phyloP scores from a whole-genome alignment of 371 early-diverging fungal species.

The Syncephalis fuscata region DNA sequence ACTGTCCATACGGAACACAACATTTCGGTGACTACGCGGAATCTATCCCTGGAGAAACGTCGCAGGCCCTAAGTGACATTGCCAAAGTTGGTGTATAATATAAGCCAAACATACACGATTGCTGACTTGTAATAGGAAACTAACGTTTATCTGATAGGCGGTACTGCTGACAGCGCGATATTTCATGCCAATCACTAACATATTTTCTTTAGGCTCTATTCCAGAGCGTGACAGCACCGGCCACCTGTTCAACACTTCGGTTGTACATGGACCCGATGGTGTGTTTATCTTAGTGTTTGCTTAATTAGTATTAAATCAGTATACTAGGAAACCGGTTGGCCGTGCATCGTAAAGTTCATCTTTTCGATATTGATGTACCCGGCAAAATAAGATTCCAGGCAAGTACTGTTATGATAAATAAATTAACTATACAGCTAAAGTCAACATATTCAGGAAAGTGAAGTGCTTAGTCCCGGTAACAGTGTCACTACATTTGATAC shows the following conservation, averaged over 20 bases:
- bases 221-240: constrained; percentile 54
- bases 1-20: constrained; percentile 84
- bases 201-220: constrained; percentile 78
- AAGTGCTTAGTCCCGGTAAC: constrained; percentile 60
- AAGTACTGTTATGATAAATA: not conserved
- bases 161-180: constrained; percentile 10
- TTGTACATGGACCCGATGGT: constrained; percentile 70
- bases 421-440: not conserved
- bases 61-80: constrained; percentile 51
- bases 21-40: constrained; percentile 73
- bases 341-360: constrained; percentile 65
- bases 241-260: constrained; percentile 79
- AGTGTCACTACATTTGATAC: constrained; percentile 61
- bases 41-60: constrained; percentile 35
- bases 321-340: constrained; percentile 28
- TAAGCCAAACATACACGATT: not conserved
- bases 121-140: constrained; percentile 32
- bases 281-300: not conserved
- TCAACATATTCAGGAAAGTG: constrained; percentile 58
- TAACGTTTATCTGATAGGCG: constrained; percentile 55
- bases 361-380: constrained; percentile 93
- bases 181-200: no score
- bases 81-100: constrained; percentile 36
- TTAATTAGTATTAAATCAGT: not conserved
- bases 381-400: constrained; percentile 74